These are phyloP conservation scores for Penicillium turbatum DNA, from an alignment of 495 filamentous ascomycete species.

Conservation along the genomic window DNA sequence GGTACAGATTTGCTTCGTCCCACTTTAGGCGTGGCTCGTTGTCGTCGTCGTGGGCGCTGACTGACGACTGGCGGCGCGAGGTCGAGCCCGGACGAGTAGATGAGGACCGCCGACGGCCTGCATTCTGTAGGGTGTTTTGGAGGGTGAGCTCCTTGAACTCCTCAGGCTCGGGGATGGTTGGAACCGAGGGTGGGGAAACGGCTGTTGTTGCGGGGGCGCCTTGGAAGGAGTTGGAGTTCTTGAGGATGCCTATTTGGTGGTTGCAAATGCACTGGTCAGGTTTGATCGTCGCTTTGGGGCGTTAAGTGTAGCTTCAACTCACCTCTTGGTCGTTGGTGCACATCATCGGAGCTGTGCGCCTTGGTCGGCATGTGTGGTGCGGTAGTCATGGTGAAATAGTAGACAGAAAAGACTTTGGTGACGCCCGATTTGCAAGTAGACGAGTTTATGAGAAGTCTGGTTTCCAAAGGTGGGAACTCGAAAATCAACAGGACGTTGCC, in stretches of 20 bases:
- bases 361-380: constrained; percentile 33
- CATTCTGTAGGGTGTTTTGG: constrained; percentile 90
- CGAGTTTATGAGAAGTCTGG: constrained; percentile 11
- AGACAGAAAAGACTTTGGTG: background rate
- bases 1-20: constrained; percentile 96
- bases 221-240: constrained; percentile 62
- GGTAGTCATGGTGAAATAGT: constrained; percentile 26
- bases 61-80: constrained; percentile 66
- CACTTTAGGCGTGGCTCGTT: constrained; percentile 78
- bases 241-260: constrained; percentile 72
- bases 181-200: constrained; percentile 26
- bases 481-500: background rate
- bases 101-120: constrained; percentile 81
- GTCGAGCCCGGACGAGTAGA: constrained; percentile 57
- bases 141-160: constrained; percentile 80
- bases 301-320: constrained; percentile 16
- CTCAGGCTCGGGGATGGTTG: constrained; percentile 26
- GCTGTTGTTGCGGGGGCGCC: constrained; percentile 6
- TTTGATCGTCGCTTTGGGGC: background rate
- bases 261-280: background rate
- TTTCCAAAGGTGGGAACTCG: background rate
- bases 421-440: constrained; percentile 24
- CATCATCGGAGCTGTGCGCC: constrained; percentile 35
- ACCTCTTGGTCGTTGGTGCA: constrained; percentile 73
- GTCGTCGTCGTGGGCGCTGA: constrained; percentile 50